Conservation (phyloP, 805 yeast genomes). For the Teunomyces pallodes region DNA sequence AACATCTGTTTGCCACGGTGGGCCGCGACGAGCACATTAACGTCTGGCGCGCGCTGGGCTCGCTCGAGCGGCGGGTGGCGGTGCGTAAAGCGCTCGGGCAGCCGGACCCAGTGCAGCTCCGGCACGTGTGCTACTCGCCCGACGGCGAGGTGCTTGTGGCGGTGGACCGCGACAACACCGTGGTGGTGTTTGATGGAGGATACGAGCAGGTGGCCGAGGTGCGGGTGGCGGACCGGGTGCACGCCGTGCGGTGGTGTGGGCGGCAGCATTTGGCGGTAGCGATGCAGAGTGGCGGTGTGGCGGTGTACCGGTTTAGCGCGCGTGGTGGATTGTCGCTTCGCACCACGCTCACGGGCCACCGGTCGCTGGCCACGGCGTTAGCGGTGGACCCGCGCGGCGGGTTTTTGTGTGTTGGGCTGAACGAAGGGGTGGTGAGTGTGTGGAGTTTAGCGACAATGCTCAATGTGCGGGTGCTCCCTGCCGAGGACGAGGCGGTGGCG, state of each 20-base stretch:
- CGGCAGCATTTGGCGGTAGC: slow-evolving; percentile 37
- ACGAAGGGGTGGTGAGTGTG: slow-evolving; percentile 53
- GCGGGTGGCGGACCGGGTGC: slow-evolving; percentile 26
- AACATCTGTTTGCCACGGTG: slow-evolving; percentile 46
- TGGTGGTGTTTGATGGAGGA: slow-evolving; percentile 32
- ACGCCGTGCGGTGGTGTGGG: slow-evolving; percentile 46
- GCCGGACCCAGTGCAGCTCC: slow-evolving; percentile 6
- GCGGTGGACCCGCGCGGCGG: slow-evolving; percentile 53
- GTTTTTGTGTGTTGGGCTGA: slow-evolving; percentile 51
- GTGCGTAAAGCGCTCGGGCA: slow-evolving; percentile 21
- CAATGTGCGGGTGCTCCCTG: slow-evolving; percentile 32
- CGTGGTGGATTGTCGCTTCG: slow-evolving; percentile 1
- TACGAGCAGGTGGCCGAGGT: slow-evolving; percentile 26
- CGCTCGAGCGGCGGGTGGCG: slow-evolving; percentile 26
- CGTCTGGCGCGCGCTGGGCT: slow-evolving; percentile 46
- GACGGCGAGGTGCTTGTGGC: slow-evolving; percentile 48
- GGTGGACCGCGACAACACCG: slow-evolving; percentile 36
- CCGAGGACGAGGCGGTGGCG: slow-evolving; percentile 43
- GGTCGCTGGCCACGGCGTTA: slow-evolving; percentile 47
- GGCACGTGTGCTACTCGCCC: slow-evolving; percentile 36
- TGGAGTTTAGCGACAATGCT: slow-evolving; percentile 46
- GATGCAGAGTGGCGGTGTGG: slow-evolving; percentile 45
- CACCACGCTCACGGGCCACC: slow-evolving; percentile 41
- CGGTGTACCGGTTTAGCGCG: slow-evolving; percentile 17
- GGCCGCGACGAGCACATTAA: slow-evolving; percentile 47